These are phyloP conservation scores for Myxozyma vanderwaltii DNA, from an alignment of 805 yeast species.

Conservation along the genomic window DNA sequence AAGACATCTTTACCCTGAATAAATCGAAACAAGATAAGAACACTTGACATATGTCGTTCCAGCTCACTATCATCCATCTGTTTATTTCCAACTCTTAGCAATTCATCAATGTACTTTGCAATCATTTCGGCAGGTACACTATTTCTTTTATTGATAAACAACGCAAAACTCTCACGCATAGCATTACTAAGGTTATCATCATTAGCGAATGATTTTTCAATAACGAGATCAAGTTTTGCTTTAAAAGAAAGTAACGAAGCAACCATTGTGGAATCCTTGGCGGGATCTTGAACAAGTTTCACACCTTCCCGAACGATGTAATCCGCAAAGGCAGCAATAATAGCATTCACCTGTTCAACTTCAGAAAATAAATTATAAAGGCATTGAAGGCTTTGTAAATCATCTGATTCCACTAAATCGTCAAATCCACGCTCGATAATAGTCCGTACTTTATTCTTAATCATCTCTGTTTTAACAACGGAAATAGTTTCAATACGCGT, in stretches of 20 bases:
- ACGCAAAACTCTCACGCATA: conserved; percentile 33
- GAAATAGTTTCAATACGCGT: conserved; percentile 20
- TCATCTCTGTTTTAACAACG: conserved; percentile 13
- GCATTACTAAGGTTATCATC: conserved; percentile 29
- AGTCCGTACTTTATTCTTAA: conserved; percentile 2
- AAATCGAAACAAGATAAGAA: conserved; percentile 65
- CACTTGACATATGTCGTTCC: conserved; percentile 53
- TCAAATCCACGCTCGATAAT: conserved; percentile 26
- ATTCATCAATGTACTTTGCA: conserved; percentile 40
- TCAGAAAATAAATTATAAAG: conserved; percentile 18
- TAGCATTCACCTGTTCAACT: conserved; percentile 4
- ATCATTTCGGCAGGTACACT: conserved; percentile 38
- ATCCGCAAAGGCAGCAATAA: conserved; percentile 23
- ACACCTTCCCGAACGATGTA: conserved; percentile 28
- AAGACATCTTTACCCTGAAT: conserved; percentile 82
- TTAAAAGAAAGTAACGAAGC: conserved; percentile 25
- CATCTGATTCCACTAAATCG: conserved; percentile 15
- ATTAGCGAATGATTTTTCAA: conserved; percentile 11
- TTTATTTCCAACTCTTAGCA: conserved; percentile 37
- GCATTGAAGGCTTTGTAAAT: conserved; percentile 5
- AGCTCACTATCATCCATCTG: conserved; percentile 49
- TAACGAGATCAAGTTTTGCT: conserved; percentile 21
- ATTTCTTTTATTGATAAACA: conserved; percentile 34
- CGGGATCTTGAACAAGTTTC: conserved; percentile 27
- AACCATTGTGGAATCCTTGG: conserved; percentile 31